phyloP scores from a whole-genome alignment of 805 yeast species.

The Candida vaughaniae region DNA sequence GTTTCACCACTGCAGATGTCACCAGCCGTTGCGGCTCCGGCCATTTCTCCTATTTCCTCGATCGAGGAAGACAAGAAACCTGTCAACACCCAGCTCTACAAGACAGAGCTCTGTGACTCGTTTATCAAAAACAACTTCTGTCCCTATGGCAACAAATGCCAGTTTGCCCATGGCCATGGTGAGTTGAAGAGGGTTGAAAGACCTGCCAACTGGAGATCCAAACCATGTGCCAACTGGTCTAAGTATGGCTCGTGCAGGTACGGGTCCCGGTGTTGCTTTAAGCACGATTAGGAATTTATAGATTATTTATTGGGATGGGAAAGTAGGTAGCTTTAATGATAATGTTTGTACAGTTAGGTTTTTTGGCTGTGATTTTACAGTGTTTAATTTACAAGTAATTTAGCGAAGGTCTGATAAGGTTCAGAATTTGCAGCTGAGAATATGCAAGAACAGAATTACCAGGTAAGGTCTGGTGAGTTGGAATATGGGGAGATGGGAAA shows the following conservation, averaged over 20 bases:
- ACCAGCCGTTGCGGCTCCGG: neutral
- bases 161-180: conserved; percentile 85
- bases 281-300: conserved; percentile 42
- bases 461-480: too few species aligned
- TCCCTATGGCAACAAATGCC: conserved; percentile 90
- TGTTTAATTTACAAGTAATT: too few species aligned
- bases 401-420: too few species aligned
- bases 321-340: too few species aligned
- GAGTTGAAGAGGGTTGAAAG: conserved; percentile 74
- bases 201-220: conserved; percentile 84
- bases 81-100: conserved; percentile 69
- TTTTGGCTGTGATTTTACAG: too few species aligned
- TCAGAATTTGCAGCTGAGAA: too few species aligned
- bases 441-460: too few species aligned
- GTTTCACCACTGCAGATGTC: neutral
- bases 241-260: conserved; percentile 81
- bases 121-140: conserved; percentile 66
- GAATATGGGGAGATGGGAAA: too few species aligned
- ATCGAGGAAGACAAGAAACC: conserved; percentile 16
- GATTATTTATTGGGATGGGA: conserved; percentile 8
- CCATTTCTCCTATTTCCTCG: neutral
- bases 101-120: conserved; percentile 86
- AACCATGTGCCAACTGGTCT: conserved; percentile 87
- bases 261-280: conserved; percentile 90
- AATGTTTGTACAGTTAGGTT: too few species aligned